Evolutionary conservation across 352 stramenopile species (phyloP).

Genomic region (Phytophthora crassamura): DNA sequence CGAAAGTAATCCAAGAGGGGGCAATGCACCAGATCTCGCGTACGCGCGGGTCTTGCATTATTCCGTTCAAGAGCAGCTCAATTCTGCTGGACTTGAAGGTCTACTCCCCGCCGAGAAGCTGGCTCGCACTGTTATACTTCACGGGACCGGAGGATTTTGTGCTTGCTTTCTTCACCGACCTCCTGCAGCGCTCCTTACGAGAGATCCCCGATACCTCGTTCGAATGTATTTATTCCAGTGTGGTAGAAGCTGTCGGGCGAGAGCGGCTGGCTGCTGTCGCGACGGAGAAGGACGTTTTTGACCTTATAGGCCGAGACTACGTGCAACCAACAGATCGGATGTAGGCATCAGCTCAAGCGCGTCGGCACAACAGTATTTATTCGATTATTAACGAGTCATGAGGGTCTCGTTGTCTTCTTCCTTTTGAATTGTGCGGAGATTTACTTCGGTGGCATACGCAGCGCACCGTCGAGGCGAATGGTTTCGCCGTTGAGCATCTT

Average conservation of each 20-base stretch:
- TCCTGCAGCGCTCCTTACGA: constrained; percentile 51
- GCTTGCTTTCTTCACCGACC: constrained; percentile 45
- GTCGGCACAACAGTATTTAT: constrained; percentile 37
- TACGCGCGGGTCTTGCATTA: constrained; percentile 52
- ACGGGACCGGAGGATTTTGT: constrained; percentile 71
- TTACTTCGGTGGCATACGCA: constrained; percentile 95
- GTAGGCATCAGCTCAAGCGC: constrained; percentile 23
- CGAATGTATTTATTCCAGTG: constrained; percentile 53
- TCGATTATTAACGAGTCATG: constrained; percentile 11
- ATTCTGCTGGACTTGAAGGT: constrained; percentile 82
- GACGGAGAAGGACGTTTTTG: constrained; percentile 73
- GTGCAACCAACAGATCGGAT: constrained; percentile 51
- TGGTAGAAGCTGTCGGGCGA: constrained; percentile 37
- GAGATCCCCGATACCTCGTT: constrained; percentile 65
- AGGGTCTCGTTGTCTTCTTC: constrained; percentile 5
- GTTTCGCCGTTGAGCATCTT: constrained; percentile 98
- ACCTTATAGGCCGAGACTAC: constrained; percentile 55
- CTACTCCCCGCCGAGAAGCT: constrained; percentile 60
- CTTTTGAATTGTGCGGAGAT: neutral
- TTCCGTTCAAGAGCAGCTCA: constrained; percentile 62
- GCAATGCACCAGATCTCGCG: constrained; percentile 42
- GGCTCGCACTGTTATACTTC: constrained; percentile 80
- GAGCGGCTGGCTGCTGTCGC: constrained; percentile 46
- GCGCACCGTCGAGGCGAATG: constrained; percentile 97
- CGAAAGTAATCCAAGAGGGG: constrained; percentile 38